These are phyloP conservation scores for Paulownia fortunei DNA, from an alignment of 257 asterid genomes.

Conservation along the genomic window DNA sequence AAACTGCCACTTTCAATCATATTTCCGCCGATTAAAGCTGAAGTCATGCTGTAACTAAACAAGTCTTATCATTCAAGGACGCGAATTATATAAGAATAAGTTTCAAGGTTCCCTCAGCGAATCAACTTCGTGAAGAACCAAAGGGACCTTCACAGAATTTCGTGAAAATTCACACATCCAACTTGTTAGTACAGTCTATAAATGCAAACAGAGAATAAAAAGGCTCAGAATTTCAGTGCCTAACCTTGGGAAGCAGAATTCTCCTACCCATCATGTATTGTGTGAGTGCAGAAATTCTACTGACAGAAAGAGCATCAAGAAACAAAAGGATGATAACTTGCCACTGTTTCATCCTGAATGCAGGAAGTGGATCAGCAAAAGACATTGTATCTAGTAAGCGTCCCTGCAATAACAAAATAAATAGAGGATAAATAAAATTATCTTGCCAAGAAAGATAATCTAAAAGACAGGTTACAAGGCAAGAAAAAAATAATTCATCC, in stretches of 20 bases:
- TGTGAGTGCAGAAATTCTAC: conserved; percentile 68
- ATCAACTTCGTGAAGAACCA: conserved; percentile 10
- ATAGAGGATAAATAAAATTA: background rate
- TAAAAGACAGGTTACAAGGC: background rate
- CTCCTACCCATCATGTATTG: conserved; percentile 63
- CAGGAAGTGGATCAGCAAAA: conserved; percentile 78
- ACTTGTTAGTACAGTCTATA: background rate
- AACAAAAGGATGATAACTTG: conserved; percentile 72
- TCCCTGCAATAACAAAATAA: conserved; percentile 56
- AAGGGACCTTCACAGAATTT: background rate
- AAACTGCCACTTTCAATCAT: background rate
- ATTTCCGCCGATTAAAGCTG: background rate
- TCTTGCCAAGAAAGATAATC: conserved; percentile 7
- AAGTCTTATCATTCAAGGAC: conserved; percentile 17
- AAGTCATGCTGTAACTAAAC: background rate
- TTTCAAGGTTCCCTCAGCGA: background rate
- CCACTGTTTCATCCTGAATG: conserved; percentile 89
- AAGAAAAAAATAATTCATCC: background rate
- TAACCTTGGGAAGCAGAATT: conserved; percentile 77
- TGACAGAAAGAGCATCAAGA: conserved; percentile 89
- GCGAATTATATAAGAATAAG: conserved; percentile 2
- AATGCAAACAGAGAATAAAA: conserved; percentile 18
- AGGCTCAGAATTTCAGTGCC: conserved; percentile 21
- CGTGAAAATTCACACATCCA: background rate
- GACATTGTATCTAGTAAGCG: conserved; percentile 83